Percentiles rank a stretch among this genome's conserved stretches.
phyloP scores from a whole-genome alignment of 2,329 filamentous ascomycete species.

The Zalaria obscura region DNA sequence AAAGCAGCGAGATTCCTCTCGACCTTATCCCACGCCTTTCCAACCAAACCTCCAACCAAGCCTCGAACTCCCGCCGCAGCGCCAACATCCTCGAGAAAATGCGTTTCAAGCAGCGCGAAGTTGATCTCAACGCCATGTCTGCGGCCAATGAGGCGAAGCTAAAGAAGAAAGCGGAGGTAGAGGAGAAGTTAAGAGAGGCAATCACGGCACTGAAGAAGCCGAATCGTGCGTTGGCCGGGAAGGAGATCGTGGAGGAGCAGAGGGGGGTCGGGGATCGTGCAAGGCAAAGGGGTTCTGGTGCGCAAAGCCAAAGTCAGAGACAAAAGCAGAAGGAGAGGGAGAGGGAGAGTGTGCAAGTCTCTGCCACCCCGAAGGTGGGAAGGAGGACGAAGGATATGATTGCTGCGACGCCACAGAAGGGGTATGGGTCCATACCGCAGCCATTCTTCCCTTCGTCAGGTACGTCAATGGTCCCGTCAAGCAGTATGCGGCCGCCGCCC shows the following conservation, averaged over 20 bases:
- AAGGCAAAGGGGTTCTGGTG: slow-evolving; percentile 9
- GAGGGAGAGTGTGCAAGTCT: slow-evolving; percentile 18
- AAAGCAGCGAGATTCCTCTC: slow-evolving; percentile 48
- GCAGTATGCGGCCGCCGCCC: slow-evolving; percentile 18
- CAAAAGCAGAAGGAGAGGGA: slow-evolving; percentile 9
- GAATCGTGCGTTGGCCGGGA: slow-evolving; percentile 56
- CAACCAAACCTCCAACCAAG: slow-evolving; percentile 4
- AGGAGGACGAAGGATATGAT: slow-evolving; percentile 17
- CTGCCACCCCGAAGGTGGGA: slow-evolving; percentile 26
- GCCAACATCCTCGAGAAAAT: slow-evolving; percentile 20
- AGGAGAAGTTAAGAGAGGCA: slow-evolving; percentile 58
- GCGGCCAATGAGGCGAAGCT: slow-evolving; percentile 42
- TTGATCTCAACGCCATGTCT: slow-evolving; percentile 39
- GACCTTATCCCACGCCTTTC: slow-evolving; percentile 27
- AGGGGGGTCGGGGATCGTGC: slow-evolving; percentile 24
- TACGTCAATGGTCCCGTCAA: slow-evolving; percentile 24
- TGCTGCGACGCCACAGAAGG: slow-evolving; percentile 14
- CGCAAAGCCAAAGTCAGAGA: too few species aligned
- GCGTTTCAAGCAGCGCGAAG: slow-evolving; percentile 29
- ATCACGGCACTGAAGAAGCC: slow-evolving; percentile 63
- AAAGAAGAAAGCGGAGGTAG: slow-evolving; percentile 51
- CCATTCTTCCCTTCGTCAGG: slow-evolving; percentile 10
- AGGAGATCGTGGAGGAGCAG: slow-evolving; percentile 52
- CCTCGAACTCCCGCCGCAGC: slow-evolving; percentile 21
- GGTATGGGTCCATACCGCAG: slow-evolving; percentile 11